These are phyloP conservation scores for Crithidia fasciculata DNA, from an alignment of 208 protist species.

Conservation along the genomic window DNA sequence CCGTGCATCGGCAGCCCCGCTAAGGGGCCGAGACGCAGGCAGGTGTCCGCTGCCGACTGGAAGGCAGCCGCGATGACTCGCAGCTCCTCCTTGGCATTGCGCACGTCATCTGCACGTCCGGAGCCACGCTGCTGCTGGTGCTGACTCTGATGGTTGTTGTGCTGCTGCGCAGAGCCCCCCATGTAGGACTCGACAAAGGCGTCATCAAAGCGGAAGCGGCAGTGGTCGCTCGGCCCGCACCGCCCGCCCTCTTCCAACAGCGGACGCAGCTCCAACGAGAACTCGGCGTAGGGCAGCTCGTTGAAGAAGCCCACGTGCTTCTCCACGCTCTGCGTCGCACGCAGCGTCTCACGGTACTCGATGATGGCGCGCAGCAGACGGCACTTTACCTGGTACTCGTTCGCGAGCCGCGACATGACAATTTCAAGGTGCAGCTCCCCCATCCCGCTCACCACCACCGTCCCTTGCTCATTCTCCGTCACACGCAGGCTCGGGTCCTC, in stretches of 20 bases:
- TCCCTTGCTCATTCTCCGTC: constrained; percentile 82
- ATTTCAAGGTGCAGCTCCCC: constrained; percentile 97
- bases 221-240: constrained; percentile 25
- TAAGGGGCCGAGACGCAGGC: constrained; percentile 67
- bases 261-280: constrained; percentile 54
- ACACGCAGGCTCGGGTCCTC: constrained; percentile 96
- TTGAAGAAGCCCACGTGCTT: constrained; percentile 44
- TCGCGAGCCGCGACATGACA: constrained; percentile 92
- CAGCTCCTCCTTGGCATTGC: constrained; percentile 61
- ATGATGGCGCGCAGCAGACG: constrained; percentile 87
- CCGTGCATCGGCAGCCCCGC: constrained; percentile 80
- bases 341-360: constrained; percentile 85
- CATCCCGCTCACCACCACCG: constrained; percentile 96
- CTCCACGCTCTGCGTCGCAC: constrained; percentile 20
- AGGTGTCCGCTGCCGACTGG: constrained; percentile 50
- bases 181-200: constrained; percentile 49
- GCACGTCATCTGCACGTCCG: constrained; percentile 32
- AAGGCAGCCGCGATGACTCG: constrained; percentile 42
- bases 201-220: constrained; percentile 57
- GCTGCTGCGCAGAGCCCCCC: not conserved
- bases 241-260: constrained; percentile 42
- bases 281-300: constrained; percentile 76
- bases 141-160: not conserved
- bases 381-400: constrained; percentile 92
- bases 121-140: constrained; percentile 3